A percentile compares a stretch with the other conserved stretches of the same genome.
phyloP scores from a whole-genome alignment of 2,329 filamentous ascomycete species.

The Juglanconis juglandina region DNA sequence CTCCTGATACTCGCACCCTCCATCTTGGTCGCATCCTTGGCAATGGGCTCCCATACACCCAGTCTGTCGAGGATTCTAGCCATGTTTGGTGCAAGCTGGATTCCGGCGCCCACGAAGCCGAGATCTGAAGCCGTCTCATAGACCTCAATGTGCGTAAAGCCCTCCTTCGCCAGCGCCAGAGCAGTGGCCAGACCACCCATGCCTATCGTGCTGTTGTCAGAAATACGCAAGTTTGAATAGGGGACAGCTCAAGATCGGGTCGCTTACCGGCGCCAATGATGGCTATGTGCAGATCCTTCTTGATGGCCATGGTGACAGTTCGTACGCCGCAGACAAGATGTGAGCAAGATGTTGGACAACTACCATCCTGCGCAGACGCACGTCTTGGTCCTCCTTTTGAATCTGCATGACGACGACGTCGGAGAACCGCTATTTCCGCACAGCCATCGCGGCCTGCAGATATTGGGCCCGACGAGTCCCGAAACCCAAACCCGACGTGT shows the following conservation, averaged over 20 bases:
- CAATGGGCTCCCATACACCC: constrained; percentile 15
- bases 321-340: not conserved
- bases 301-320: not conserved
- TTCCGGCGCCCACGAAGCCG: constrained; percentile 80
- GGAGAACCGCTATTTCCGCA: not conserved
- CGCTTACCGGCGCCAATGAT: constrained; percentile 30
- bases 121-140: constrained; percentile 71
- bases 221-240: not conserved
- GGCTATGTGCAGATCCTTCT: constrained; percentile 29
- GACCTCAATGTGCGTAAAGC: constrained; percentile 69
- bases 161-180: constrained; percentile 70
- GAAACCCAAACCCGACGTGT: not conserved
- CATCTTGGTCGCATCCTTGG: constrained; percentile 13
- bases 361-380: not conserved
- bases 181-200: constrained; percentile 76
- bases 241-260: too few relatives aligned
- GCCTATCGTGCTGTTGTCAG: constrained; percentile 40
- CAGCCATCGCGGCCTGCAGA: constrained; percentile 1
- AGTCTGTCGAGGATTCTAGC: constrained; percentile 63
- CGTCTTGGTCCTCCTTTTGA: not conserved
- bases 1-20: constrained; percentile 17
- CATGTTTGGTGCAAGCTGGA: constrained; percentile 82
- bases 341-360: not conserved
- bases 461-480: constrained; percentile 1
- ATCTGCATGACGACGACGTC: not conserved